A percentile compares a stretch with the other conserved stretches of the same genome.
These are phyloP conservation scores for Protomyces inouyei DNA, from an alignment of 1,139 yeast species.

Conservation along the genomic window DNA sequence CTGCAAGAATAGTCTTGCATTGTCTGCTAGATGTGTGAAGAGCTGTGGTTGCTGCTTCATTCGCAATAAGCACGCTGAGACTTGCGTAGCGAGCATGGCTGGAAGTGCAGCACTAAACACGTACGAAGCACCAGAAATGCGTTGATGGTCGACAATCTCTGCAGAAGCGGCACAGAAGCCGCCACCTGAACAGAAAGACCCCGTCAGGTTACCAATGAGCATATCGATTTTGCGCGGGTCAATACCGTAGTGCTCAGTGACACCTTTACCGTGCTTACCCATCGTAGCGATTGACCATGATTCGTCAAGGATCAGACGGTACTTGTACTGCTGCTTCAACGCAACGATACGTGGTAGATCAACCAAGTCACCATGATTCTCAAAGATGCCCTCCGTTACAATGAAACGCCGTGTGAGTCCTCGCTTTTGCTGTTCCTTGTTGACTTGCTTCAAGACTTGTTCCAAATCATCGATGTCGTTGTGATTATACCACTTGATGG, in stretches of 20 bases:
- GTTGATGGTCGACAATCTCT: slow-evolving; percentile 86
- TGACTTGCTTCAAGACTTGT: slow-evolving; percentile 53
- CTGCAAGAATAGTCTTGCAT: slow-evolving; percentile 39
- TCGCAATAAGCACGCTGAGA: slow-evolving; percentile 54
- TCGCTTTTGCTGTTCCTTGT: slow-evolving; percentile 39
- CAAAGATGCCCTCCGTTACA: slow-evolving; percentile 83
- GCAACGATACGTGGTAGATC: slow-evolving; percentile 64
- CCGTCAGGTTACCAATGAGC: slow-evolving; percentile 81
- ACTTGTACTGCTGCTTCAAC: slow-evolving; percentile 75
- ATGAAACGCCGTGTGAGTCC: slow-evolving; percentile 84
- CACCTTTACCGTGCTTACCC: slow-evolving; percentile 82
- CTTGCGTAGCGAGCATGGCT: slow-evolving; percentile 78
- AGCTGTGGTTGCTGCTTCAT: slow-evolving; percentile 36
- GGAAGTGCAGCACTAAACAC: slow-evolving; percentile 95
- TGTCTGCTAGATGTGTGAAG: slow-evolving; percentile 40
- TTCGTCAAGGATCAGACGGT: slow-evolving; percentile 82
- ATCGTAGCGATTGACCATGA: slow-evolving; percentile 77
- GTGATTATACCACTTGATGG: slow-evolving; percentile 72
- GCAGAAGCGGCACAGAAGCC: slow-evolving; percentile 87
- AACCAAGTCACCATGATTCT: slow-evolving; percentile 75
- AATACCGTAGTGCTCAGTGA: slow-evolving; percentile 61
- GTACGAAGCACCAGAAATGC: slow-evolving; percentile 81
- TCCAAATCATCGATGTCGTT: slow-evolving; percentile 82
- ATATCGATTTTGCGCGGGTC: slow-evolving; percentile 69
- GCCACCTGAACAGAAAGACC: slow-evolving; percentile 82